phyloP scores from a whole-genome alignment of 192 early-diverging fungal genomes.

The Umbelopsis vinacea region DNA sequence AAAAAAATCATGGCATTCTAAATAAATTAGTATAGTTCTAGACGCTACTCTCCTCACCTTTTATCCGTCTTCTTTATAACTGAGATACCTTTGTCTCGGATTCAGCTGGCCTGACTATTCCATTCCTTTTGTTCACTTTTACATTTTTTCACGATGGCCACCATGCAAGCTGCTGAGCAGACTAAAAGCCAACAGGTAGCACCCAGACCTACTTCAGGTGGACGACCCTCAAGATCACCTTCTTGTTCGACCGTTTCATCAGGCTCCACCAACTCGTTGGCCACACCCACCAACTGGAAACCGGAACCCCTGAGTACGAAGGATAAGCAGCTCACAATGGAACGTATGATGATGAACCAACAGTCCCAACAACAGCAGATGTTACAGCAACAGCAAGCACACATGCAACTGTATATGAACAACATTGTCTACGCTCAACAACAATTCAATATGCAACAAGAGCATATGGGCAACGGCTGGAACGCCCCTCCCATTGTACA shows the following conservation, averaged over 20 bases:
- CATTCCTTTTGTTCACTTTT: background rate
- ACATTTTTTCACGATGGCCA: background rate
- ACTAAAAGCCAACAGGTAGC: background rate
- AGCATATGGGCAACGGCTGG: slow-evolving; percentile 1
- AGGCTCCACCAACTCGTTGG: slow-evolving; percentile 8
- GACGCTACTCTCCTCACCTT: background rate
- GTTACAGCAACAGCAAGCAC: slow-evolving; percentile 3
- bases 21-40: background rate
- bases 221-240: slow-evolving; percentile 1
- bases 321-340: slow-evolving; percentile 8
- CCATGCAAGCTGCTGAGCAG: slow-evolving; percentile 20
- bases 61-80: background rate
- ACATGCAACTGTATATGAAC: slow-evolving; percentile 12
- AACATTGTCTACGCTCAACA: slow-evolving; percentile 13
- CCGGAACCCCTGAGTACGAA: background rate
- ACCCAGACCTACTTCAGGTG: background rate
- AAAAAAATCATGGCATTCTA: background rate
- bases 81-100: background rate
- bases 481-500: background rate
- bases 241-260: slow-evolving; percentile 18
- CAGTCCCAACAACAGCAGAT: slow-evolving; percentile 4
- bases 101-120: slow-evolving; percentile 9
- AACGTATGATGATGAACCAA: slow-evolving; percentile 7
- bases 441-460: slow-evolving; percentile 8
- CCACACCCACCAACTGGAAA: slow-evolving; percentile 14